Conservation (phyloP, 2,329 filamentous ascomycete genomes). For the Verticillium nonalfalfae region DNA sequence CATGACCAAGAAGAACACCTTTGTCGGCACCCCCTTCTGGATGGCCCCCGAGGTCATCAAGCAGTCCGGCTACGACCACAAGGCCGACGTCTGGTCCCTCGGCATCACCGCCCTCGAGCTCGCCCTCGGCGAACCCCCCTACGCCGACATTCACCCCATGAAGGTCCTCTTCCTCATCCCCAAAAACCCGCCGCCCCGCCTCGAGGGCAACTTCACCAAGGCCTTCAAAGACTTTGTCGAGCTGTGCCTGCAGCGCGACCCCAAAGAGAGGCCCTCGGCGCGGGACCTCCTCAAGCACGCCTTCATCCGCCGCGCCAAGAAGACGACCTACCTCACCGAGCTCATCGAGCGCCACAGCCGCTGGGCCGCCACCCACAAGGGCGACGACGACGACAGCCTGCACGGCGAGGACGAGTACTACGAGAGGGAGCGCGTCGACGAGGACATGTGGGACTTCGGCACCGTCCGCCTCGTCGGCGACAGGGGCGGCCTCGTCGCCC, state of each 20-base stretch:
- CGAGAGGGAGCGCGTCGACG: slow-evolving; percentile 54
- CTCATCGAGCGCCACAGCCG: slow-evolving; percentile 85
- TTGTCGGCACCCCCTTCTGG: slow-evolving; percentile 98
- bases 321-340: slow-evolving; percentile 93
- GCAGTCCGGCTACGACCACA: slow-evolving; percentile 95
- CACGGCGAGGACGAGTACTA: slow-evolving; percentile 49
- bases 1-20: slow-evolving; percentile 99
- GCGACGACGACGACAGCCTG: slow-evolving; percentile 59
- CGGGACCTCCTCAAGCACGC: slow-evolving; percentile 83
- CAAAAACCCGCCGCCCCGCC: slow-evolving; percentile 79
- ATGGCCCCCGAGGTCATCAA: slow-evolving; percentile 99
- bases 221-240: slow-evolving; percentile 81
- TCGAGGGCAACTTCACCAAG: slow-evolving; percentile 77
- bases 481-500: slow-evolving; percentile 47
- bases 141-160: slow-evolving; percentile 97
- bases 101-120: slow-evolving; percentile 92
- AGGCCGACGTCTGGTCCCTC: slow-evolving; percentile 95
- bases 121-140: slow-evolving; percentile 86
- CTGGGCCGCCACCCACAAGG: slow-evolving; percentile 78
- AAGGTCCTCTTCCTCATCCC: slow-evolving; percentile 95
- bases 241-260: slow-evolving; percentile 80
- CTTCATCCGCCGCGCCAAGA: slow-evolving; percentile 87
- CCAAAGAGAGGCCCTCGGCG: slow-evolving; percentile 79
- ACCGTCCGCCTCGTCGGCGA: slow-evolving; percentile 79
- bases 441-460: slow-evolving; percentile 98